Evolutionary conservation across 345 rosid genomes (phyloP).

Genomic region (Salix suchowensis): DNA sequence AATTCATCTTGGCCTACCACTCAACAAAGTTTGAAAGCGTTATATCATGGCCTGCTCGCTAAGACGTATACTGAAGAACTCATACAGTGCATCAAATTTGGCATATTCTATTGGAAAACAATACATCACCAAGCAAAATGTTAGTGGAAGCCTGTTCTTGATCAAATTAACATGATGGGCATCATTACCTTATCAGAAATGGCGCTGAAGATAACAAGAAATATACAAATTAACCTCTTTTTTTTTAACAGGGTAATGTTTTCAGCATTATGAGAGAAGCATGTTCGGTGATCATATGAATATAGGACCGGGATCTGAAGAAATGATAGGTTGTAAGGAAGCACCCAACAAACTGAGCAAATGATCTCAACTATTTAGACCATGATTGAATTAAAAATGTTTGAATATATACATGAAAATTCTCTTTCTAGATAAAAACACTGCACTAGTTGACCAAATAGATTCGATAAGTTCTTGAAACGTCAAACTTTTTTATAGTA

Average conservation of each 20-base stretch:
- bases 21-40: not conserved
- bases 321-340: not conserved
- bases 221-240: not conserved
- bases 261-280: not conserved
- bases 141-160: not conserved
- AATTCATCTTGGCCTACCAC: not conserved
- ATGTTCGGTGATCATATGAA: not conserved
- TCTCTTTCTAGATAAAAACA: not conserved
- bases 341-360: not conserved
- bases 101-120: not conserved
- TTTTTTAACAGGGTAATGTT: no score
- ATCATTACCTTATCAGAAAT: not conserved
- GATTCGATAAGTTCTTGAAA: no score
- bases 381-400: not conserved
- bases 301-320: not conserved
- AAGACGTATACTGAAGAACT: not conserved
- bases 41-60: not conserved
- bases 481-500: no score
- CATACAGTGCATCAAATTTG: not conserved
- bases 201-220: not conserved
- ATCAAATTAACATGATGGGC: not conserved
- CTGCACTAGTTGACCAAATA: not conserved
- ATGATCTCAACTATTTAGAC: not conserved
- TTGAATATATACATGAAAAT: not conserved
- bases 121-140: not conserved